Evolutionary conservation across 164 flowering plant species (phyloP).

Genomic region (Echeveria elegans): DNA sequence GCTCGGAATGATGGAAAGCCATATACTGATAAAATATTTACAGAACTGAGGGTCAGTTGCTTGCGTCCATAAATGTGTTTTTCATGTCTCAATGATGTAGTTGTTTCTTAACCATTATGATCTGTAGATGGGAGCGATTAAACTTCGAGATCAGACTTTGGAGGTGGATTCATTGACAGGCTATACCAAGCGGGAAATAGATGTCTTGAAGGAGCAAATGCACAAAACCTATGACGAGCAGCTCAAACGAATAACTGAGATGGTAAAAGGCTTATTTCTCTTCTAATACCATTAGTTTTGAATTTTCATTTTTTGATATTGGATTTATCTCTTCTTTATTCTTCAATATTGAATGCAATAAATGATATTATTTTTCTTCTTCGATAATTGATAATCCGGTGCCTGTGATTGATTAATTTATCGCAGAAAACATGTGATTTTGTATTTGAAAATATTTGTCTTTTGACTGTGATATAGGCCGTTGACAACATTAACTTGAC

Average conservation of each 20-base stretch:
- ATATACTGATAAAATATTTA: slow-evolving; percentile 53
- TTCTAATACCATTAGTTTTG: not conserved
- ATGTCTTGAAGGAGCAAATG: slow-evolving; percentile 47
- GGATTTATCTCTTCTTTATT: not conserved
- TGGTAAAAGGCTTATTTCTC: slow-evolving; percentile 34
- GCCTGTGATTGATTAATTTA: no score
- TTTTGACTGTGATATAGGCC: not conserved
- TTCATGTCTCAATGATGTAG: not conserved
- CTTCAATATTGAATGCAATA: no score
- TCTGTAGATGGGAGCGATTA: slow-evolving; percentile 51
- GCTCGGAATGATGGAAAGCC: slow-evolving; percentile 60
- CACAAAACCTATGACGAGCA: slow-evolving; percentile 52
- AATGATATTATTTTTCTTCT: no score
- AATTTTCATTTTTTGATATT: not conserved
- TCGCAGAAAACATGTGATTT: no score
- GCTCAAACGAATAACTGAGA: slow-evolving; percentile 58
- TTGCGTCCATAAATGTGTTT: not conserved
- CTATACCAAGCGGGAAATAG: slow-evolving; percentile 39
- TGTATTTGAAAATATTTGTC: no score
- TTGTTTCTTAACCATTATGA: not conserved
- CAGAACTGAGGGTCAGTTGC: slow-evolving; percentile 41
- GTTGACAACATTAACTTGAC: not conserved
- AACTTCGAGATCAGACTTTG: slow-evolving; percentile 43
- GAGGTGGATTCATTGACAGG: slow-evolving; percentile 42
- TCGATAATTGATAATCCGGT: no score